Conservation (phyloP, 352 stramenopile genomes). For the Phytopythium helicoides region DNA sequence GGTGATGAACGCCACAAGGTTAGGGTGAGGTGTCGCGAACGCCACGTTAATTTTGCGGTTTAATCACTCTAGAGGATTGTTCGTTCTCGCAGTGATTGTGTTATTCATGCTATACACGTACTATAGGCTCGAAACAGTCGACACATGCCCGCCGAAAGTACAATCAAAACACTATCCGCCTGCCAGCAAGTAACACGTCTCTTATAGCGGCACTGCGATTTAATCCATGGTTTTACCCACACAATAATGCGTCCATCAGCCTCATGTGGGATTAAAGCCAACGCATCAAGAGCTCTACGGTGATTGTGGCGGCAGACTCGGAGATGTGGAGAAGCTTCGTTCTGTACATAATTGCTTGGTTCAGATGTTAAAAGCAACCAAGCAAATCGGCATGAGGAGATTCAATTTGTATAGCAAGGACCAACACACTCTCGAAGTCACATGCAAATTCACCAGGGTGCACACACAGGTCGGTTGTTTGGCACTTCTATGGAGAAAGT, state of each 20-base stretch:
- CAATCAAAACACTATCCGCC: no score
- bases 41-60: constrained; percentile 11
- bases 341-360: constrained; percentile 11
- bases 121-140: no score
- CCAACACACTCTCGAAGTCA: constrained; percentile 16
- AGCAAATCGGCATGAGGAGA: constrained; percentile 5
- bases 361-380: constrained; percentile 22
- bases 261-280: constrained; percentile 2
- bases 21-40: constrained; percentile 10
- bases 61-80: constrained; percentile 20
- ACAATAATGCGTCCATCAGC: not conserved
- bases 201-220: no score
- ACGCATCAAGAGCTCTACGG: constrained; percentile 1
- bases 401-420: constrained; percentile 8
- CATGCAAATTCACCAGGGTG: constrained; percentile 10
- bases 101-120: constrained; percentile 1
- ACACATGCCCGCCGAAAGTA: no score
- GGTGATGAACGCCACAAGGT: no score
- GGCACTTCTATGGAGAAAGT: constrained; percentile 9
- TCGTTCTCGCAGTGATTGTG: constrained; percentile 9
- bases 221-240: constrained; percentile 3
- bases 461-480: constrained; percentile 5
- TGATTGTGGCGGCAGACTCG: not conserved
- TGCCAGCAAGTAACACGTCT: constrained; percentile 12
- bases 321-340: constrained; percentile 13